These are phyloP conservation scores for Alternaria novae-zelandiae DNA, from an alignment of 2,329 filamentous ascomycete species.

Conservation along the genomic window DNA sequence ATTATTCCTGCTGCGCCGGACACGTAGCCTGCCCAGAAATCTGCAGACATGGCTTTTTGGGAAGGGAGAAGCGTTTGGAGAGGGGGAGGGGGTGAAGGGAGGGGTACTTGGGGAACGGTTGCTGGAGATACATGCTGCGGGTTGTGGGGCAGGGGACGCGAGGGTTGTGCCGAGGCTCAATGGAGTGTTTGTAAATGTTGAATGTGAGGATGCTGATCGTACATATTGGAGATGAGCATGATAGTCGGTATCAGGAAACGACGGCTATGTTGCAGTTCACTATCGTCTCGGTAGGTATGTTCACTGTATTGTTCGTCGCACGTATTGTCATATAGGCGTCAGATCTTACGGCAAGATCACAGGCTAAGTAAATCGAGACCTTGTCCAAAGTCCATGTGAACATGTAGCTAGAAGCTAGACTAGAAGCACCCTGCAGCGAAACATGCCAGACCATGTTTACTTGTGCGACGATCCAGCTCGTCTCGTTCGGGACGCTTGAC, in stretches of 20 bases:
- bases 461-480: not conserved
- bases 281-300: no score
- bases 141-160: constrained; percentile 13
- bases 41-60: constrained; percentile 70
- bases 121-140: not conserved
- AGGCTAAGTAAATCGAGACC: not conserved
- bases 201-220: not conserved
- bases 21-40: constrained; percentile 93
- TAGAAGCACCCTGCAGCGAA: not conserved
- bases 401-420: not conserved
- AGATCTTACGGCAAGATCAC: not conserved
- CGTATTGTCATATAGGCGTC: fast-evolving
- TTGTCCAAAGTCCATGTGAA: not conserved
- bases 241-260: no score
- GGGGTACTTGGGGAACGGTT: constrained; percentile 13
- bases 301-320: no score
- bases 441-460: not conserved
- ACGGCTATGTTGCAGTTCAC: no score
- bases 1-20: constrained; percentile 86
- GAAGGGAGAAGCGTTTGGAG: not conserved
- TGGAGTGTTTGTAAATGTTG: not conserved
- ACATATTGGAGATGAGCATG: no score
- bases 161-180: constrained; percentile 16
- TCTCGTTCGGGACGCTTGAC: not conserved
- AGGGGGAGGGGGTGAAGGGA: constrained; percentile 17